Evolutionary conservation across 2,329 filamentous ascomycete genomes (phyloP).

Genomic region (Stagonosporopsis vannaccii): DNA sequence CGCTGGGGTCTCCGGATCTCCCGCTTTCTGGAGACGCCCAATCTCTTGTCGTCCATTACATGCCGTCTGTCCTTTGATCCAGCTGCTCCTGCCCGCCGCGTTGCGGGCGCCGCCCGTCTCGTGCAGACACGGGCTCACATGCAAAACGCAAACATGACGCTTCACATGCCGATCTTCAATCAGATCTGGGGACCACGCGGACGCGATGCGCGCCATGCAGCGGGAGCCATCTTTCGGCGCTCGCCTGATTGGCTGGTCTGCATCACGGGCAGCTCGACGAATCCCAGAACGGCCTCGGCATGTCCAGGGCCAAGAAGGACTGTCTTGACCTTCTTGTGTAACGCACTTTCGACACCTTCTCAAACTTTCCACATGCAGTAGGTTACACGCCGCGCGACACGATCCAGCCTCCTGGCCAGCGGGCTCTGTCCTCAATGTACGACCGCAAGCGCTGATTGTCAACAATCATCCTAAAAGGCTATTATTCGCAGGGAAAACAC

Average conservation of each 20-base stretch:
- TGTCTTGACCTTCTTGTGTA: no score
- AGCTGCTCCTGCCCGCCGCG: no score
- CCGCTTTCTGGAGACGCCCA: conserved; percentile 14
- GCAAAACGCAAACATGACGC: conserved; percentile 13
- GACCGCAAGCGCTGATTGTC: background rate
- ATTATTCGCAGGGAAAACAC: no score
- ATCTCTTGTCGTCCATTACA: conserved; percentile 2
- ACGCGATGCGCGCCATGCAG: conserved; percentile 24
- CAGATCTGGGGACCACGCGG: conserved; percentile 14
- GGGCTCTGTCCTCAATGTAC: background rate
- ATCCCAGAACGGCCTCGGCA: conserved; percentile 10
- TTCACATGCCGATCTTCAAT: conserved; percentile 25
- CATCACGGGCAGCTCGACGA: background rate
- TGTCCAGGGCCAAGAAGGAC: background rate
- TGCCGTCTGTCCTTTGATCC: background rate
- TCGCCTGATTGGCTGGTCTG: conserved; percentile 20
- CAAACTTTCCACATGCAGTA: conserved; percentile 8
- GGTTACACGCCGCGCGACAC: background rate
- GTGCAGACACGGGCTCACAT: conserved; percentile 12
- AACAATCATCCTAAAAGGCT: no score
- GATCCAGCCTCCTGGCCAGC: conserved; percentile 2
- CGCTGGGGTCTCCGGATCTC: conserved; percentile 16
- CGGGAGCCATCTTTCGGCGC: conserved; percentile 16
- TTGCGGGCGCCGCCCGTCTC: background rate
- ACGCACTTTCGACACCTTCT: background rate